Conservation (phyloP, 768 basidiomycete genomes). For the Tulasnella calospora region DNA sequence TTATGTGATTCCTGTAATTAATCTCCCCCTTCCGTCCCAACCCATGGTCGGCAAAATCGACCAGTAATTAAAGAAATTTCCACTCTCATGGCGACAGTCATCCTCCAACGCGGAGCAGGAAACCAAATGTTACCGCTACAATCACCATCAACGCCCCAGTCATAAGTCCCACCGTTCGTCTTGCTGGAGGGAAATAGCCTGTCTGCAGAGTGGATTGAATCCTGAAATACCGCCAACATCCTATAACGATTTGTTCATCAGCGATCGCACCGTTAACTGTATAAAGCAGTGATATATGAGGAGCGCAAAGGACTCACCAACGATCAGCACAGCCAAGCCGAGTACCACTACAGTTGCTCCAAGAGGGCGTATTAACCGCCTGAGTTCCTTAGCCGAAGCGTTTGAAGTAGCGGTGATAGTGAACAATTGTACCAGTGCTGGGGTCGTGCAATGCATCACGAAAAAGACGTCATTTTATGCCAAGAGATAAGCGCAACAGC, state of each 20-base stretch:
- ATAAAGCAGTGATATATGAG: not conserved
- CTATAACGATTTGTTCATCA: conserved; percentile 34
- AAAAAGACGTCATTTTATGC: conserved; percentile 1
- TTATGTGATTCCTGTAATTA: not conserved
- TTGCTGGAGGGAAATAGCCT: conserved; percentile 54
- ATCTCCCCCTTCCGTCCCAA: not conserved
- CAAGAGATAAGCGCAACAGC: conserved; percentile 20
- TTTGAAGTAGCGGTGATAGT: conserved; percentile 33
- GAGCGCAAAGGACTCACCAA: conserved; percentile 41
- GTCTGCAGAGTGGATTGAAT: conserved; percentile 49
- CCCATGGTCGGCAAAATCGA: not conserved
- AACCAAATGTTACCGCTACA: conserved; percentile 44
- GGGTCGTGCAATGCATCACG: conserved; percentile 3
- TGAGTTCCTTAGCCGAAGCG: conserved; percentile 26
- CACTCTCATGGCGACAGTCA: not conserved
- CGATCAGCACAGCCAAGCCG: conserved; percentile 45
- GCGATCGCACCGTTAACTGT: not conserved
- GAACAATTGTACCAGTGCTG: conserved; percentile 57
- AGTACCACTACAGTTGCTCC: conserved; percentile 49
- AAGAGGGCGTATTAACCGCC: conserved; percentile 46
- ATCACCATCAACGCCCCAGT: conserved; percentile 41
- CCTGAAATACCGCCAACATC: conserved; percentile 49
- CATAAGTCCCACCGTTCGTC: conserved; percentile 44
- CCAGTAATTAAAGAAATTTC: not conserved
- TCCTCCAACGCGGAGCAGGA: conserved; percentile 39